Base-by-base conservation (phyloP, 371 early-diverging fungal species). In the Mortierella sp. region DNA sequence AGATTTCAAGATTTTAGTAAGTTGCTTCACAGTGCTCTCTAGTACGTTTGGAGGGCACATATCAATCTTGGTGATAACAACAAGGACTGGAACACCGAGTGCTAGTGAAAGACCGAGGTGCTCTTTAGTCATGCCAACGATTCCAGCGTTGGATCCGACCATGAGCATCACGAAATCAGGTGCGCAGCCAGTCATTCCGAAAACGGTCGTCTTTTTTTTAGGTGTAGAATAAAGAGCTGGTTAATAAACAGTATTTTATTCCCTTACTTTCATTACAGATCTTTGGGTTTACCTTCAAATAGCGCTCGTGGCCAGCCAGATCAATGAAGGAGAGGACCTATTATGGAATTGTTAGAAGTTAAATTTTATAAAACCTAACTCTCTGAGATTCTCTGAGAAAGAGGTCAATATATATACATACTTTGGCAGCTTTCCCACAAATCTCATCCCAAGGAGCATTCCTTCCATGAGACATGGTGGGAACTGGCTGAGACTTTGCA, bases 81-180 rank as follows among this genome's bases (percentile, higher is more conserved):
- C 94, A 69, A 95, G 90, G 8, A 97, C 96, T 3, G 97, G 97
- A 6, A 96, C 93, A 33, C 89, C 85, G 38, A 97, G 85, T 2
- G 96, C 96, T 24, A 97, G 85, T 0, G 97, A 94, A 55, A 96
- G 65, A 0, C 96, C 97, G n/a, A 97, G 85, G 68, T 97, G 96
- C 85, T 97, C 97, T 72, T 96, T 95, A 16, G 96, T 93, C 97
- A 97, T 97, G 13, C 97, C 97, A 63, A 95, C 92, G 72, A 97
- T 90, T 43, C 97, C 97, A 9, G 96, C 95, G 80, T 97, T 97
- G 1, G 96, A 92, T 15, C 95, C 97, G 28, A 96, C 92, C 94
- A 97, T 94, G 22, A 97, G 84, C 94, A 96, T 94, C 13, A 94
- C 94, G 86, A 92, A 96, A 70, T 97, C 96, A 24, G 97, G 97